Evolutionary conservation across 805 yeast species (phyloP), one percentile per base, ranked within the genome.

Genomic region (Starmerella powellii): DNA sequence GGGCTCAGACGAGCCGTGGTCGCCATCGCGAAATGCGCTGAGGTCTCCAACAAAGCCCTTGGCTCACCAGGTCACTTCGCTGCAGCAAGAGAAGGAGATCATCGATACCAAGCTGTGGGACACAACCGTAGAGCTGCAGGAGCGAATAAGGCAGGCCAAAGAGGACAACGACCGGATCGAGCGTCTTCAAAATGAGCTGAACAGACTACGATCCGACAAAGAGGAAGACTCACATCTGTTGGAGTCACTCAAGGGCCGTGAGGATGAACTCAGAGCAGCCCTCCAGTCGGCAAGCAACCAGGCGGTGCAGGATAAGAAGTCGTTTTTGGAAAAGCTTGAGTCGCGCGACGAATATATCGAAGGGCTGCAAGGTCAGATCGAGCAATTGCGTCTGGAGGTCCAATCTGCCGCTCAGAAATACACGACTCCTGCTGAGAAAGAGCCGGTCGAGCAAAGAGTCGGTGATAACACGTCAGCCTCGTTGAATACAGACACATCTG

Each of bases 31-130:
- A 44, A 30, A 40, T 56, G 52, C 31, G n/a, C 28, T 37, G 20
- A 27, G 35, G 6, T 41, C 46, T 2, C 48, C 48, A 17, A 18
- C 31, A n/a, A 43, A 28, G 21, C 18, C 40, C 2, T 27, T 26
- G 12, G 34, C 42, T 11, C 31, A 24, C 18, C 41, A 42, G 26
- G 45, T 49, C 17, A 34, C 42, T 5, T 34, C 44, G 6, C 40
- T 47, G 36, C 41, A 34, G 20, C 36, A 32, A 18, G 42, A 39
- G 13, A 23, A 34, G 39, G 64, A 61, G 27, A 47, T 52, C 10
- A 52, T 49, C 45, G 54, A 57, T 30, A 63, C 60, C 18, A 64
- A 59, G 31, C 59, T 62, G 36, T 63, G 67, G 67, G 54, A 61
- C 31, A 51, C 63, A 27, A 64, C 60, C 38, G 47, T 57, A 18